Base-by-base conservation (phyloP, 2,329 filamentous ascomycete genomes). In the Aspergillus alliaceus region DNA sequence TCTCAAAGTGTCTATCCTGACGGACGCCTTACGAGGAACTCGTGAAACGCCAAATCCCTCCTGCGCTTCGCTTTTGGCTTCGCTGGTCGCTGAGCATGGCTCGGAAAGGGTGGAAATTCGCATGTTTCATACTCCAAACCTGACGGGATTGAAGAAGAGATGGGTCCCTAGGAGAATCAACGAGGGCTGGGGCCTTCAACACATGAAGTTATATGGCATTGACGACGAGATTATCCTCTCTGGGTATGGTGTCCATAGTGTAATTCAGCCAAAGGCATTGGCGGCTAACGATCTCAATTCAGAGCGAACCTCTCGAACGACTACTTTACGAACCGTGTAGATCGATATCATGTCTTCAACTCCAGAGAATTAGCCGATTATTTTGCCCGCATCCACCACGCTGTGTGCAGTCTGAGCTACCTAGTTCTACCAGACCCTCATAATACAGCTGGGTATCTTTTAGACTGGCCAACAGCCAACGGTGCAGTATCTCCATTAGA, bases 151-250 rank as follows among this genome's bases (percentile, higher is more conserved):
- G 56, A 85, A 88, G 51, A 98, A 98, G 77, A 87, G 87, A 67
- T 80, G 90, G 64, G 85, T 98, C 2, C 95, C 95, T 0, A 90
- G 86, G 70, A 84, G 95, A 20, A 93, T 99, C 72, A 99, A 99
- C 66, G 95, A 99, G 77, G 95, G 95, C 18, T 99, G 95, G 95
- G 95, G 95, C 1, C 77, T 99, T 59, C 95, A 99, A 72, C 95
- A 99, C 71, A 99, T 99, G 93, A 99, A 99, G 81, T 81, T 99
- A 0, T 99, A 99, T 66, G 95, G 95, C 0, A 80, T 96, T 22
- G 95, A 99, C 67, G 92, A 99, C 69, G 92, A 96, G 73, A 89
- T 99, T 57, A 93, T 99, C 63, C 85, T 99, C 67, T 96, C 93
- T 7, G 93, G 92, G 85, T 91, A 82, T 61, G 79, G 54, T 51